These are phyloP conservation scores for Sinapis alba DNA, from an alignment of 441 rosid genomes.

Conservation along the genomic window DNA sequence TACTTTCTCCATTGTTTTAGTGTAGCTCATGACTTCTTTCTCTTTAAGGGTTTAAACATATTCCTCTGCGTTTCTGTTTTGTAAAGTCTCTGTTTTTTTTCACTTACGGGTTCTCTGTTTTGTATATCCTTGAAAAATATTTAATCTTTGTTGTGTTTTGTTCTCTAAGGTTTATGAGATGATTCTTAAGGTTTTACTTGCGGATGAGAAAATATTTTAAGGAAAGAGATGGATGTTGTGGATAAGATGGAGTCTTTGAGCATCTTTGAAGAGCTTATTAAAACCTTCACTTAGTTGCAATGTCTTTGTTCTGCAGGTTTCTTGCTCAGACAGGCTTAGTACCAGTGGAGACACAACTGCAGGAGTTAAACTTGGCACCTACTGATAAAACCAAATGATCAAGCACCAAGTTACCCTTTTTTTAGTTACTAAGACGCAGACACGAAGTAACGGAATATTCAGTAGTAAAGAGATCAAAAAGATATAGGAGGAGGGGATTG, in stretches of 20 bases:
- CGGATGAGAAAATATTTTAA: background rate
- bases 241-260: too few relatives aligned
- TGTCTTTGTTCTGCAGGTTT: background rate
- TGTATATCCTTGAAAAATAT: too few relatives aligned
- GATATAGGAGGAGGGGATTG: conserved; percentile 29
- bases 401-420: background rate
- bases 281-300: too few relatives aligned
- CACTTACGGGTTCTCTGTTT: too few relatives aligned
- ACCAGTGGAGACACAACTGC: background rate
- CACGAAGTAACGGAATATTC: conserved; percentile 17
- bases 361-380: background rate
- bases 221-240: too few relatives aligned
- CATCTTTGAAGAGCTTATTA: too few relatives aligned
- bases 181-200: background rate
- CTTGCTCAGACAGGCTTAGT: background rate
- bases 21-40: too few relatives aligned
- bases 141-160: background rate
- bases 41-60: too few relatives aligned
- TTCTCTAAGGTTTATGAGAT: background rate
- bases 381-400: too few relatives aligned
- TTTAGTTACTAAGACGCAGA: background rate
- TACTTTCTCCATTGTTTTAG: too few relatives aligned
- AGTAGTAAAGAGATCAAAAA: conserved; percentile 25
- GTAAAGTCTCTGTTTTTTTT: too few relatives aligned
- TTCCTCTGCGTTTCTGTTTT: too few relatives aligned